Base-by-base conservation (phyloP, 805 yeast species). In the Kodamaea fukazawae region DNA sequence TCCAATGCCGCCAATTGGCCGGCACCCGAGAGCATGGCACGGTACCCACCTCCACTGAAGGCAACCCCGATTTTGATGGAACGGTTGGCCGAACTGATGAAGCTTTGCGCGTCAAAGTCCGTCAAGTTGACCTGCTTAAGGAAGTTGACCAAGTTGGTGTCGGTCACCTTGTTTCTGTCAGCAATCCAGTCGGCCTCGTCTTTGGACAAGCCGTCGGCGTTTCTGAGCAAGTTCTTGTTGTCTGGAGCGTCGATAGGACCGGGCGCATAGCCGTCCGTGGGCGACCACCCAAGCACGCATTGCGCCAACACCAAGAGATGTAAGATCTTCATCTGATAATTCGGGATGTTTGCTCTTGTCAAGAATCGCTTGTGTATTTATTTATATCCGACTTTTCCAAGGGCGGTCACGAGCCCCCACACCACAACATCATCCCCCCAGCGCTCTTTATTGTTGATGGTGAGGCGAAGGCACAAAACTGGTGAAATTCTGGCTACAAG, bases 41-140 rank as follows among this genome's bases (percentile, higher is more conserved):
- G 74, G 60, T 86, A 88, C 3, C 96, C 96, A 55, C 96, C 96
- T 32, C 96, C 96, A 11, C 86, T 73, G 49, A 81, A 79, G 5
- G 88, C 62, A 9, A 57, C 27, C 4, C 79, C 89, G 31, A 83
- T 65, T 35, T 71, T 67, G 41, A 75, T 66, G 6, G 78, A 54
- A 28, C 61, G 52, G 50, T 70, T 62, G 28, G 70, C 55, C 5
- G 54, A 43, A 33, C 64, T 64, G 34, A 73, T 50, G 44, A 67
- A 79, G 0, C 50, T 55, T 15, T 62, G 66, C 1, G 75, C 70
- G 46, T 76, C 73, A 44, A 74, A 74, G 50, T 73, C 75, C 11
- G 65, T 56, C 58, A 76, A 57, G 33, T 67, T 66, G 4, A 78
- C 70, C 16, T 71, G 65, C 3, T 62, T 51, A 43, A 78, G 63